phyloP scores from a whole-genome alignment of 2,329 filamentous ascomycete species.

The Drechslera avenae region DNA sequence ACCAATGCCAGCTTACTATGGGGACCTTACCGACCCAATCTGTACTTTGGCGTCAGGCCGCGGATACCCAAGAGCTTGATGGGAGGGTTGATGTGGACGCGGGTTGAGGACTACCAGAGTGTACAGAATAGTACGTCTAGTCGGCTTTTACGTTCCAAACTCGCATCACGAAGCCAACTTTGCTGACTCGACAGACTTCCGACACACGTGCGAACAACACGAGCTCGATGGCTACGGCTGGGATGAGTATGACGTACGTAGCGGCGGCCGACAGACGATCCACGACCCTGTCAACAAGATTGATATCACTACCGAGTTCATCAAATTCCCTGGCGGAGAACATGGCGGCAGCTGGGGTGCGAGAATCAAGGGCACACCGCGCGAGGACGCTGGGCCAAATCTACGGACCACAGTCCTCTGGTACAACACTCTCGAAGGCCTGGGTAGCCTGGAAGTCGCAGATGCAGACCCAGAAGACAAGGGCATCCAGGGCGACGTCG shows the following conservation, averaged over 20 bases:
- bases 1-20: constrained; percentile 88
- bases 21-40: constrained; percentile 91
- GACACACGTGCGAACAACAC: constrained; percentile 95
- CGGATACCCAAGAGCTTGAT: constrained; percentile 80
- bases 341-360: constrained; percentile 93
- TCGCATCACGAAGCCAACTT: not conserved
- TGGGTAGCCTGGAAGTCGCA: constrained; percentile 67
- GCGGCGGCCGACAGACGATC: constrained; percentile 85
- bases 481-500: constrained; percentile 67
- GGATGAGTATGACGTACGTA: constrained; percentile 93
- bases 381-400: constrained; percentile 67
- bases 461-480: constrained; percentile 53
- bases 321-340: constrained; percentile 85
- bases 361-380: constrained; percentile 79
- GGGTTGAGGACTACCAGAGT: constrained; percentile 76
- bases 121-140: constrained; percentile 72
- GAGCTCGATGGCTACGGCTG: constrained; percentile 97
- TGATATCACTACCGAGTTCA: constrained; percentile 90
- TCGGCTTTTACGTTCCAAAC: not conserved
- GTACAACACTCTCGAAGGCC: constrained; percentile 79
- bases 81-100: constrained; percentile 86
- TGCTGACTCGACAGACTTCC: constrained; percentile 66
- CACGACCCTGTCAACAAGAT: constrained; percentile 87
- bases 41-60: constrained; percentile 91
- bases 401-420: constrained; percentile 80